A percentile compares a stretch with the other conserved stretches of the same genome.
These are phyloP conservation scores for Prunella vulgaris DNA, from an alignment of 257 asterid genomes.

Conservation along the genomic window DNA sequence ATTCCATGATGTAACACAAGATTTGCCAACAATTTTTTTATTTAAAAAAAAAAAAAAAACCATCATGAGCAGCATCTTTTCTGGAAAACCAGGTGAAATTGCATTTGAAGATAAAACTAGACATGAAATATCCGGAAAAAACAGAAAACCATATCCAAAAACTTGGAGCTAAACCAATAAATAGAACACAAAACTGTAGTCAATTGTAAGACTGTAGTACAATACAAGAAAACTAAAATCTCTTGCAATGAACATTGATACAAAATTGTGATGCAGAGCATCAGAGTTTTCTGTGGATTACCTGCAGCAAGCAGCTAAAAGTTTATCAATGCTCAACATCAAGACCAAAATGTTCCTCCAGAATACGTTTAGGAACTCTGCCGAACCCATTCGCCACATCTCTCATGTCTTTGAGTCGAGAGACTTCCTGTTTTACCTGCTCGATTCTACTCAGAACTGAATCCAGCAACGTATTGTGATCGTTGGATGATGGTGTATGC, in stretches of 20 bases:
- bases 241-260: slow-evolving; percentile 6
- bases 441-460: slow-evolving; percentile 34
- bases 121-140: background rate
- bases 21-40: no score
- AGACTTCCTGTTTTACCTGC: slow-evolving; percentile 44
- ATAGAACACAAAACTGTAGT: background rate
- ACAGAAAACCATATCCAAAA: background rate
- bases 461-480: slow-evolving; percentile 33
- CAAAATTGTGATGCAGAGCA: slow-evolving; percentile 25
- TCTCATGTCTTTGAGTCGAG: slow-evolving; percentile 54
- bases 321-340: slow-evolving; percentile 29
- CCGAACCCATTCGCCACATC: slow-evolving; percentile 69
- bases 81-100: no score
- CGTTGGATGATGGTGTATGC: slow-evolving; percentile 24
- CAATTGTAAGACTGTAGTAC: slow-evolving; percentile 4
- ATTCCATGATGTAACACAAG: no score
- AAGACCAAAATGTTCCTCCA: slow-evolving; percentile 46
- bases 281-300: background rate
- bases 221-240: background rate
- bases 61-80: no score
- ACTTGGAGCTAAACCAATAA: no score
- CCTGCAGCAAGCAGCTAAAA: background rate
- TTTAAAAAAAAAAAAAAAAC: no score
- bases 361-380: slow-evolving; percentile 47
- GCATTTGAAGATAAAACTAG: background rate